Percentiles rank a stretch among this genome's conserved stretches.
These are phyloP conservation scores for Syzygium jambos DNA, from an alignment of 345 rosid species.

Conservation along the genomic window DNA sequence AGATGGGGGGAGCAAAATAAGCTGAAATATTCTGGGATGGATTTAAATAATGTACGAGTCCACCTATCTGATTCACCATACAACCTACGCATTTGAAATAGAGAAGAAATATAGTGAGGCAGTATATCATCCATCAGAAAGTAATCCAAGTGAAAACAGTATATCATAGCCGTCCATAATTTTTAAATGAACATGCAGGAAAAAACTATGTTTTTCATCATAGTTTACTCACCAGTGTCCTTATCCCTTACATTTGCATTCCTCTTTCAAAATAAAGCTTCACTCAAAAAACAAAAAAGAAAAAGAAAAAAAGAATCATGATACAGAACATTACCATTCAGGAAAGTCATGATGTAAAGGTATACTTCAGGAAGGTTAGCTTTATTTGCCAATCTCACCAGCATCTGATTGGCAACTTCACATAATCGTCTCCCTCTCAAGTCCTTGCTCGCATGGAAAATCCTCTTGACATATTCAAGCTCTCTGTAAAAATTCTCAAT, in stretches of 20 bases:
- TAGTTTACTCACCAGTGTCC: background rate
- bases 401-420: conserved; percentile 63
- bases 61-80: background rate
- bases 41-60: background rate
- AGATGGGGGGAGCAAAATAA: background rate
- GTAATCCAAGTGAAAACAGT: background rate
- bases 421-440: conserved; percentile 67
- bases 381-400: conserved; percentile 53
- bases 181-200: background rate
- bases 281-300: background rate
- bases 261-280: background rate
- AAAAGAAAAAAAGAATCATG: background rate
- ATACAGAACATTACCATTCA: conserved; percentile 47
- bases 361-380: conserved; percentile 57
- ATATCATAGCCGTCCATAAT: background rate
- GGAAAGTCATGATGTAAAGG: conserved; percentile 42
- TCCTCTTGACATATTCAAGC: conserved; percentile 80
- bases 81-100: background rate
- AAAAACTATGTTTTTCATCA: background rate
- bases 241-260: background rate
- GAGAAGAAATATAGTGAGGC: background rate
- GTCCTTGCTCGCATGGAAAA: conserved; percentile 78
- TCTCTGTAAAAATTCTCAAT: conserved; percentile 60
- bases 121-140: background rate
- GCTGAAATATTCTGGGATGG: background rate